phyloP scores from a whole-genome alignment of 805 yeast species.

The Hanseniaspora occidentalis region DNA sequence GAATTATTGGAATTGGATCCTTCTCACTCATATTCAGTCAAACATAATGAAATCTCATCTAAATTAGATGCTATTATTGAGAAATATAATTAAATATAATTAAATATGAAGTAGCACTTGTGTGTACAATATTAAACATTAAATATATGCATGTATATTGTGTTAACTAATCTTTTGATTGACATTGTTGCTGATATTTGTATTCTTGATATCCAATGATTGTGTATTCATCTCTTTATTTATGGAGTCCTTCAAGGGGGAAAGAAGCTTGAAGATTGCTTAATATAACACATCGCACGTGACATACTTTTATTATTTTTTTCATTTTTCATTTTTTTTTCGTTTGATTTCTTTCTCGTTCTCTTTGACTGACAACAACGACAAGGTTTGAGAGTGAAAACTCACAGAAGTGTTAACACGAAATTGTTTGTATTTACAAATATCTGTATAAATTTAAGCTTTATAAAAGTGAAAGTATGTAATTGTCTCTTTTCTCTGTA shows the following conservation, averaged over 20 bases:
- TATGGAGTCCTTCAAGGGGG: neutral
- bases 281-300: neutral
- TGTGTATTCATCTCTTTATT: neutral
- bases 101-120: slow-evolving; percentile 9
- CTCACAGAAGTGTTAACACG: too few relatives aligned
- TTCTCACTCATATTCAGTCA: slow-evolving; percentile 44
- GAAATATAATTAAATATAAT: slow-evolving; percentile 31
- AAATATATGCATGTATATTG: neutral
- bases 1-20: slow-evolving; percentile 30
- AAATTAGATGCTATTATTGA: slow-evolving; percentile 59
- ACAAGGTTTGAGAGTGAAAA: too few relatives aligned
- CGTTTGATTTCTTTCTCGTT: neutral
- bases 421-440: neutral
- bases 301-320: too few relatives aligned
- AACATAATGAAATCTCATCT: slow-evolving; percentile 45
- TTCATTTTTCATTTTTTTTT: neutral
- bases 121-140: slow-evolving; percentile 9
- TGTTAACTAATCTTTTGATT: neutral
- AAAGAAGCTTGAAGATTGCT: neutral
- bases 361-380: too few relatives aligned
- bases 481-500: too few relatives aligned
- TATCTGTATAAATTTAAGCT: neutral
- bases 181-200: neutral
- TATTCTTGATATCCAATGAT: neutral
- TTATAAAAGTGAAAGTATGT: neutral